These are phyloP conservation scores for Pseudopyrenochaeta lycopersici DNA, from an alignment of 2,329 filamentous ascomycete genomes.

Conservation along the genomic window DNA sequence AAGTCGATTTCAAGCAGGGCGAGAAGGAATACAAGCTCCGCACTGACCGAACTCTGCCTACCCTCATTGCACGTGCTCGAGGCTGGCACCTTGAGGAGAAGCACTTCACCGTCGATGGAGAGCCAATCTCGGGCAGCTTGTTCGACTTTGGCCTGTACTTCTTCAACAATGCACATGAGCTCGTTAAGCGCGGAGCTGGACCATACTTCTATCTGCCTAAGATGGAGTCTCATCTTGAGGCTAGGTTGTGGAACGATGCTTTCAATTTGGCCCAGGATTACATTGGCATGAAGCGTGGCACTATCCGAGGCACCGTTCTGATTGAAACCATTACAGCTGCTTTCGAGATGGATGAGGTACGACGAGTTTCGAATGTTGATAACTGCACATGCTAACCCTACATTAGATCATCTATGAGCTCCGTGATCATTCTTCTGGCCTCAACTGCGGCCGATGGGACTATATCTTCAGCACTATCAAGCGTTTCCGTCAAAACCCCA, in stretches of 20 bases:
- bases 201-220: constrained; percentile 99
- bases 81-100: constrained; percentile 99
- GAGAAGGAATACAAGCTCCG: constrained; percentile 97
- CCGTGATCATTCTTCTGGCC: constrained; percentile 91
- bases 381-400: constrained; percentile 17
- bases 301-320: constrained; percentile 91
- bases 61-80: constrained; percentile 90
- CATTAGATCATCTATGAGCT: constrained; percentile 93
- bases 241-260: constrained; percentile 95
- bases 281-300: constrained; percentile 87
- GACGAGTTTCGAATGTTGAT: neutral
- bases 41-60: constrained; percentile 85
- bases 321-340: constrained; percentile 98
- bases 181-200: constrained; percentile 82
- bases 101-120: constrained; percentile 94
- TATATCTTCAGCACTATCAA: constrained; percentile 99
- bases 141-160: constrained; percentile 99
- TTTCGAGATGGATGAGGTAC: constrained; percentile 96
- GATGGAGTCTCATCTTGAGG: constrained; percentile 98
- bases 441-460: constrained; percentile 99
- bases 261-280: constrained; percentile 97
- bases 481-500: constrained; percentile 95
- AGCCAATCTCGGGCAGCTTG: constrained; percentile 89
- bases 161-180: constrained; percentile 95
- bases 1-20: constrained; percentile 96